These are phyloP conservation scores for Lodderomyces metapsilosis DNA, from an alignment of 1,139 yeast genomes.

Conservation along the genomic window DNA sequence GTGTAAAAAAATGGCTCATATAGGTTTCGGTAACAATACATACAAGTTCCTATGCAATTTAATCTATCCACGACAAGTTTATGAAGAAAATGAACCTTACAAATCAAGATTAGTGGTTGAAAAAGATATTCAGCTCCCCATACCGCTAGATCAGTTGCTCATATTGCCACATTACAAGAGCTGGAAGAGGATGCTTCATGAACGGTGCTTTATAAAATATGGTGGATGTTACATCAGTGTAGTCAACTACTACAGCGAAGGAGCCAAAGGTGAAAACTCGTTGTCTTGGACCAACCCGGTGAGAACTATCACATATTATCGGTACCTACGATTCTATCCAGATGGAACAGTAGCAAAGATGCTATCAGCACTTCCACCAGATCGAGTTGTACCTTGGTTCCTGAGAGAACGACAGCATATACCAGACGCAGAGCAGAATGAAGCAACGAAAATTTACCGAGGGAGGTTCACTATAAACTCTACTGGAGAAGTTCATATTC, in stretches of 20 bases:
- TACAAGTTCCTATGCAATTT: conserved; percentile 59
- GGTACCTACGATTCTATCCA: conserved; percentile 78
- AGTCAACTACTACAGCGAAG: conserved; percentile 79
- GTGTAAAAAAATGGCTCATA: conserved; percentile 58
- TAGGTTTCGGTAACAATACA: conserved; percentile 56
- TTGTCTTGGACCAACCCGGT: conserved; percentile 76
- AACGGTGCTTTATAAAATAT: conserved; percentile 69
- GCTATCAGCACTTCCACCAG: conserved; percentile 66
- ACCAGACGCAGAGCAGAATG: conserved; percentile 22
- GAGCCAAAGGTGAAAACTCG: conserved; percentile 64
- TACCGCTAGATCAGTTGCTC: conserved; percentile 41
- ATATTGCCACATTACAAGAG: conserved; percentile 50
- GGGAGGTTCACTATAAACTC: conserved; percentile 56
- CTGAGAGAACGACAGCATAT: conserved; percentile 27
- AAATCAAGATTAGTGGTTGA: conserved; percentile 4
- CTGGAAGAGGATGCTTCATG: conserved; percentile 51
- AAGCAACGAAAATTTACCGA: conserved; percentile 37
- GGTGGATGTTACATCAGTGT: conserved; percentile 85
- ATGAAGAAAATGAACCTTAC: conserved; percentile 38
- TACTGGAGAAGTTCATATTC: conserved; percentile 52
- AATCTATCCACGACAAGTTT: conserved; percentile 58
- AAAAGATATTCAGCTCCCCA: conserved; percentile 32
- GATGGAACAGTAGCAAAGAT: conserved; percentile 74
- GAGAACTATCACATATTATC: conserved; percentile 80
- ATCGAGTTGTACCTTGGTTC: conserved; percentile 55